phyloP scores from a whole-genome alignment of 2,329 filamentous ascomycete genomes.

The Ambrosiella cleistominuta region DNA sequence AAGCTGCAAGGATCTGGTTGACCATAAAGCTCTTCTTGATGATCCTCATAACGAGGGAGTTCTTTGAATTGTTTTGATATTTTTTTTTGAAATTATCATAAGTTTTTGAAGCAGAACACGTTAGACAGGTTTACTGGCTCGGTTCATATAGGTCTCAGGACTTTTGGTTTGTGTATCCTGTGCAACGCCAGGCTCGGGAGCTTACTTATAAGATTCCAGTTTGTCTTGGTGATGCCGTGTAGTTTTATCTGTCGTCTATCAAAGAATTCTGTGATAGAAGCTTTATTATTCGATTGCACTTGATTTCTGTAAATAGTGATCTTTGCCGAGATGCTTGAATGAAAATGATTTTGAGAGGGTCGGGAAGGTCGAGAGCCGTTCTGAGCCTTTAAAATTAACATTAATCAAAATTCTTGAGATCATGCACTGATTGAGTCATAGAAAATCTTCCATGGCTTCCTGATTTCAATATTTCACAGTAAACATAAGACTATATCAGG shows the following conservation, averaged over 20 bases:
- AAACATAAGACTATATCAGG: too few species aligned
- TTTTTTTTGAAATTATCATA: neutral
- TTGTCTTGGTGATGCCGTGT: neutral
- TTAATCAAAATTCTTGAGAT: too few species aligned
- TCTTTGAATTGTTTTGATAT: neutral
- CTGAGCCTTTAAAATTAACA: too few species aligned
- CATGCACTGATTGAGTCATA: too few species aligned
- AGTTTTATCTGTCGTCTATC: neutral
- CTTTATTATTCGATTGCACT: neutral
- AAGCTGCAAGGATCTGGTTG: slow-evolving; percentile 5
- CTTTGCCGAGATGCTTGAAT: too few species aligned
- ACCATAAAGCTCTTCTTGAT: neutral
- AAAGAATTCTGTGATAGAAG: neutral
- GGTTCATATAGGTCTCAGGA: neutral
- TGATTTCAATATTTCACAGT: too few species aligned
- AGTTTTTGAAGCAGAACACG: neutral
- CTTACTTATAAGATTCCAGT: neutral
- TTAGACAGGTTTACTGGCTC: neutral
- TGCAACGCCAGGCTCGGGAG: neutral
- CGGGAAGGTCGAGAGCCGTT: too few species aligned
- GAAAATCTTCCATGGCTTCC: too few species aligned
- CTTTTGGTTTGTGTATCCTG: neutral
- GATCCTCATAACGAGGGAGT: neutral
- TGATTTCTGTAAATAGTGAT: too few species aligned
- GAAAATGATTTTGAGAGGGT: too few species aligned